Evolutionary conservation across 2,329 filamentous ascomycete species (phyloP), one percentile per base, ranked within the genome.

Genomic region (Saccharata proteae): DNA sequence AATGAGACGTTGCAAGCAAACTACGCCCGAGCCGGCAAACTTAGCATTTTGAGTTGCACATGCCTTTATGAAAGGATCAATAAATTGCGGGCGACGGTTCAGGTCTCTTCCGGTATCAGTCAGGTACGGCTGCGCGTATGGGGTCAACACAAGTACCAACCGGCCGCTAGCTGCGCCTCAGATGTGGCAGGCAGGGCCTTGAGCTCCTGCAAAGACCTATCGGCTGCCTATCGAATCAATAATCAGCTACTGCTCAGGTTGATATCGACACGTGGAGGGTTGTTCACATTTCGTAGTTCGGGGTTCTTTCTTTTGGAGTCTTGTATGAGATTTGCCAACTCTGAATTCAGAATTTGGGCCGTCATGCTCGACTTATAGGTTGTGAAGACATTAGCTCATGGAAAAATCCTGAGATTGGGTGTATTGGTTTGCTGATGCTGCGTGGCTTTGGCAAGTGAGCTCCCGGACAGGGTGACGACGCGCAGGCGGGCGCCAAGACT

Each of bases 291-390:
- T 63, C 81, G 76, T 32, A 98, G 67, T 48, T 96, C 90, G 44
- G 80, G 74, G 57, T 94, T 80, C 60, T 93, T 96, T 48, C 88
- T 74, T 61, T 93, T 96, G 53, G 86, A 90, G 64, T 98, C 90
- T 58, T 92, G 83, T 47, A 93, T 79, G 54, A 94, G 74, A 61
- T 83, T 92, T 49, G 79, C 74, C 55, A 94, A 73, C 70, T 94
- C 86, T 36, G 81, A 77, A 51, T 78, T 76, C 48, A 94, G 71
- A 49, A 93, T 77, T 70, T 92, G 83, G 48, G 84, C 79, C 57
- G 85, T 92, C 85, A 93, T 93, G 48, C 62, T 77, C 40, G 29
- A 13, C n/a, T 13, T 11, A n/a, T 17, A 28, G 12, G 13, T 19
- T 8, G 8, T 16, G 28, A 14, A 27, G 28, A 28, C 33, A 35